Evolutionary conservation across 345 rosid species (phyloP), one percentile per base, ranked within the genome.

Genomic region (Luvunga scandens): DNA sequence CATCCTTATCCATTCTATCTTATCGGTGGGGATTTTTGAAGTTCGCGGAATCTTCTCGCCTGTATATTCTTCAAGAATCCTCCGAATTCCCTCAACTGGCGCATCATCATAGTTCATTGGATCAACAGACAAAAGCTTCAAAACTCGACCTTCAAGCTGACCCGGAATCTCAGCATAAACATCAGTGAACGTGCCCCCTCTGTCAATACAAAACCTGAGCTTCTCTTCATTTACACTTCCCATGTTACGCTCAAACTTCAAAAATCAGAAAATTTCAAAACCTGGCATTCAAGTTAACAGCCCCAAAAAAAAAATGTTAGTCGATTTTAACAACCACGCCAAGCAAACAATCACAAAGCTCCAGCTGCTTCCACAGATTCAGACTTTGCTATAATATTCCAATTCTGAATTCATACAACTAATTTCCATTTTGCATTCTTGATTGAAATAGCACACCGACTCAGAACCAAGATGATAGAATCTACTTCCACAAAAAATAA

Each of bases 1-100:
- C 99, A 96, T 94, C 85, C 99, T 88, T 68, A 96, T 92, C 98
- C 98, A 96, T 72, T 96, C 98, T 24, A 96, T 96, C 76, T 89
- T 92, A 81, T 92, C 90, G 1, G 96, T 91, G 8, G 99, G 98
- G 79, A 96, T 88, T 81, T 94, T 96, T 0, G 90, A 86, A 10
- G 87, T 61, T 73, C 95, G 80, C 0, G 97, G 94, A 48, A 94
- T 90, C 76, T 83, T 88, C 83, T 91, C 72, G 33, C 97, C 87
- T 0, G 91, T 91, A 38, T 91, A 91, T 64, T 92, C 97, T 73
- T 96, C 95, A 5, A 96, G 93, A 78, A 96, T 91, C 83, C 99
- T 83, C 71, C 97, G 83, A 53, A 96, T 94, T 59, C 99, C 99
- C 83, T 96, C 99, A 31, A 93, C 89, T 0, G 98, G 98, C 77